phyloP scores from a whole-genome alignment of 495 filamentous ascomycete genomes.

The Terfezia claveryi region DNA sequence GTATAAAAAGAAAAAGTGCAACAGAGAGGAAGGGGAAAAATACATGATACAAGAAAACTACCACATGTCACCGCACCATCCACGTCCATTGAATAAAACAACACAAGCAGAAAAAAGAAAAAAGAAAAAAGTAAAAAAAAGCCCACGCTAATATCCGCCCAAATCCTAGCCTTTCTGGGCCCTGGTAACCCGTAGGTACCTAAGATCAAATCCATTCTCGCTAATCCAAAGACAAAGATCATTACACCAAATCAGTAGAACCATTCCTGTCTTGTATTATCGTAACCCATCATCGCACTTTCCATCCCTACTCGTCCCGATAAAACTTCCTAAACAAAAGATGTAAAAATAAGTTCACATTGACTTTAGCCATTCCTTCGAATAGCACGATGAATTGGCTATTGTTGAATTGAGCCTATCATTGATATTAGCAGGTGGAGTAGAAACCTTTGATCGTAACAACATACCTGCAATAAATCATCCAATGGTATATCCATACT shows the following conservation, averaged over 20 bases:
- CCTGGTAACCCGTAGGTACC: no score
- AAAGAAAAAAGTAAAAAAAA: slow-evolving; percentile 4
- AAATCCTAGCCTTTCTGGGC: no score
- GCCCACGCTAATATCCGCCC: neutral
- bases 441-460: neutral
- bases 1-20: slow-evolving; percentile 10
- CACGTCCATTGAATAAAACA: slow-evolving; percentile 10
- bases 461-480: slow-evolving; percentile 56
- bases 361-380: slow-evolving; percentile 65
- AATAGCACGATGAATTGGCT: slow-evolving; percentile 88
- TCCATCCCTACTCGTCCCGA: slow-evolving; percentile 37
- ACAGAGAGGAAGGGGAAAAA: slow-evolving; percentile 14
- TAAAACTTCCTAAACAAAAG: slow-evolving; percentile 98
- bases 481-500: slow-evolving; percentile 78
- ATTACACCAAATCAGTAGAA: neutral
- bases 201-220: neutral
- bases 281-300: slow-evolving; percentile 15
- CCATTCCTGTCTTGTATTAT: neutral
- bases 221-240: slow-evolving; percentile 7
- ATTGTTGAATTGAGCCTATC: slow-evolving; percentile 88
- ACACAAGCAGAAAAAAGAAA: slow-evolving; percentile 2
- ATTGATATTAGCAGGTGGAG: slow-evolving; percentile 42
- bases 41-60: slow-evolving; percentile 19
- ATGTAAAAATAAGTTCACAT: slow-evolving; percentile 90
- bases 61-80: no score